Evolutionary conservation across 441 rosid genomes (phyloP).

Genomic region (Flueggea neowawraea): DNA sequence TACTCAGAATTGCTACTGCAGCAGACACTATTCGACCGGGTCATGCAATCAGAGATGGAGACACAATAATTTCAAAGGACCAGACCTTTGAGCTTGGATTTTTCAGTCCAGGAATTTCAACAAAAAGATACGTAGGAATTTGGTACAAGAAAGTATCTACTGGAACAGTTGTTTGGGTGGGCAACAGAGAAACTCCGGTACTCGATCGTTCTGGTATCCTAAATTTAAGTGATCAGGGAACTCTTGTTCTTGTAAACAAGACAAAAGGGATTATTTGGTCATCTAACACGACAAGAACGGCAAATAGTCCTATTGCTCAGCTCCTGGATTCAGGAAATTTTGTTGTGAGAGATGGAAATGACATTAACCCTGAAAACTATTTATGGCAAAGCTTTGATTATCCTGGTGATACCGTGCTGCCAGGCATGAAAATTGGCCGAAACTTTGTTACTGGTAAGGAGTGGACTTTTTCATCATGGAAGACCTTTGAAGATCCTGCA

Average conservation of each 20-base stretch:
- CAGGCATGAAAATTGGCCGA: slow-evolving; percentile 58
- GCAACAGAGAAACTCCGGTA: slow-evolving; percentile 58
- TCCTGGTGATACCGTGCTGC: slow-evolving; percentile 59
- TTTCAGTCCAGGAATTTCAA: no score
- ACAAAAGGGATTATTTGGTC: slow-evolving; percentile 41
- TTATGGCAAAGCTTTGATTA: no score
- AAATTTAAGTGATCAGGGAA: slow-evolving; percentile 32
- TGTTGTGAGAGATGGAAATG: no score
- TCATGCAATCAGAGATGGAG: no score
- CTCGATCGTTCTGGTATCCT: slow-evolving; percentile 26
- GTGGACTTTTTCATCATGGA: slow-evolving; percentile 55
- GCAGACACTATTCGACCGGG: no score
- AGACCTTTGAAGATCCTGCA: slow-evolving; percentile 55
- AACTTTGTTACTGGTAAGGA: slow-evolving; percentile 39
- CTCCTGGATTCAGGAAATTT: slow-evolving; percentile 56
- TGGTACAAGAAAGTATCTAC: slow-evolving; percentile 18
- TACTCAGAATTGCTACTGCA: no score
- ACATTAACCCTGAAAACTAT: slow-evolving; percentile 10
- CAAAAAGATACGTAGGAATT: no score
- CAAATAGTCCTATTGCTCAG: slow-evolving; percentile 23
- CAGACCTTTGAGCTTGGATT: no score
- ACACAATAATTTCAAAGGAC: slow-evolving; percentile 15
- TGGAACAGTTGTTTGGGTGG: slow-evolving; percentile 59
- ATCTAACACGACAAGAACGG: slow-evolving; percentile 12
- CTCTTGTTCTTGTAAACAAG: slow-evolving; percentile 40